These are phyloP conservation scores for Lactarius sanguifluus DNA, from an alignment of 768 basidiomycete genomes.

Conservation along the genomic window DNA sequence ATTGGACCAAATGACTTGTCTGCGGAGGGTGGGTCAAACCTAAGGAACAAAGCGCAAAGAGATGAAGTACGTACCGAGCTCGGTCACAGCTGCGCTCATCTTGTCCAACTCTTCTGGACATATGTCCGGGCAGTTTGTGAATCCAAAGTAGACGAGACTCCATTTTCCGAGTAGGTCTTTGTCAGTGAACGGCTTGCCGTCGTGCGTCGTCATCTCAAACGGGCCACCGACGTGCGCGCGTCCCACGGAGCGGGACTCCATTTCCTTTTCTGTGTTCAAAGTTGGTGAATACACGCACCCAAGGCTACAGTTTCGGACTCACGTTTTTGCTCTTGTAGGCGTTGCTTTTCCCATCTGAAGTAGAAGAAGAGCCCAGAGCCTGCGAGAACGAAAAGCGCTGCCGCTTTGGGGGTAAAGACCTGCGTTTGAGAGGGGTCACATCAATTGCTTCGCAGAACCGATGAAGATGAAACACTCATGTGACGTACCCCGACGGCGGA, in stretches of 20 bases:
- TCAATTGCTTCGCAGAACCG: not conserved
- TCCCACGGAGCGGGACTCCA: constrained; percentile 70
- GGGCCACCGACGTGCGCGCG: constrained; percentile 90
- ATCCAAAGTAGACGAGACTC: constrained; percentile 96
- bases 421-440: constrained; percentile 35
- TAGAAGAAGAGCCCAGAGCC: constrained; percentile 84
- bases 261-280: constrained; percentile 56
- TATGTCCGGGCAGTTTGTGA: constrained; percentile 99
- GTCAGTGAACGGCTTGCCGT: constrained; percentile 72
- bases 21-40: constrained; percentile 34
- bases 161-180: constrained; percentile 85
- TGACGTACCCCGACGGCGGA: constrained; percentile 28
- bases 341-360: constrained; percentile 83
- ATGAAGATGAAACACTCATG: not conserved
- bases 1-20: constrained; percentile 68
- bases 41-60: not conserved
- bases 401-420: constrained; percentile 92
- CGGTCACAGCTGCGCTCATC: constrained; percentile 72
- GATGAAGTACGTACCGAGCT: constrained; percentile 55
- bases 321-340: constrained; percentile 77
- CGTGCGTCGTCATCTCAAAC: constrained; percentile 70
- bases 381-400: constrained; percentile 77
- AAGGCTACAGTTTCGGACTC: constrained; percentile 30
- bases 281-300: not conserved
- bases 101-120: constrained; percentile 98